phyloP scores from a whole-genome alignment of 2,329 filamentous ascomycete species.

The Leptographium radiaticola region DNA sequence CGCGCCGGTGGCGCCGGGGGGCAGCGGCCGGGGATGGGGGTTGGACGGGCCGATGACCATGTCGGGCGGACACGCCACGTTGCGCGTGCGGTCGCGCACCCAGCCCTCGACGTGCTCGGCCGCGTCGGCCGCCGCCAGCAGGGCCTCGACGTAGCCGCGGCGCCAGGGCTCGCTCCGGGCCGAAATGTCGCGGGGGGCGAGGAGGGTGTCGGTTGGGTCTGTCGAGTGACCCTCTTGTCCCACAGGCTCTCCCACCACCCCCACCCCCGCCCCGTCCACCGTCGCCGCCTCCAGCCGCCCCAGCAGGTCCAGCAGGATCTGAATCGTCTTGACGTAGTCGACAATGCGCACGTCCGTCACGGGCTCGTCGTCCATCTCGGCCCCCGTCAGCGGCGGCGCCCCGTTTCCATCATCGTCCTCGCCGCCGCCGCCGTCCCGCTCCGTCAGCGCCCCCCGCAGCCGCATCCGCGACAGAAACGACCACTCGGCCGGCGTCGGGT shows the following conservation, averaged over 20 bases:
- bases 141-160: conserved; percentile 68
- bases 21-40: conserved; percentile 61
- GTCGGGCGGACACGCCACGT: conserved; percentile 55
- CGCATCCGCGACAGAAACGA: conserved; percentile 53
- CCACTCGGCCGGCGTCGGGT: conserved; percentile 79
- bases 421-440: conserved; percentile 42
- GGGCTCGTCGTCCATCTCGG: background rate
- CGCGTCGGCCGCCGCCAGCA: conserved; percentile 64
- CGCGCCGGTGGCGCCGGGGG: conserved; percentile 46
- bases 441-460: conserved; percentile 50
- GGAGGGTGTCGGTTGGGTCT: background rate
- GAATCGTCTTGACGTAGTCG: conserved; percentile 59
- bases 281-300: conserved; percentile 54
- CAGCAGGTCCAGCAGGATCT: conserved; percentile 46
- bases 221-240: no score
- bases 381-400: background rate
- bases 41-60: conserved; percentile 75
- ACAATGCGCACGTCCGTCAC: conserved; percentile 23
- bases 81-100: conserved; percentile 54
- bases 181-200: conserved; percentile 44
- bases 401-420: conserved; percentile 12
- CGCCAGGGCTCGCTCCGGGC: conserved; percentile 73
- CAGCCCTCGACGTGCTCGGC: conserved; percentile 75
- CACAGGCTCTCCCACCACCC: background rate
- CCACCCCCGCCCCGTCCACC: conserved; percentile 48